Evolutionary conservation across 495 filamentous ascomycete species (phyloP).

Genomic region (Talaromyces thailandensis): DNA sequence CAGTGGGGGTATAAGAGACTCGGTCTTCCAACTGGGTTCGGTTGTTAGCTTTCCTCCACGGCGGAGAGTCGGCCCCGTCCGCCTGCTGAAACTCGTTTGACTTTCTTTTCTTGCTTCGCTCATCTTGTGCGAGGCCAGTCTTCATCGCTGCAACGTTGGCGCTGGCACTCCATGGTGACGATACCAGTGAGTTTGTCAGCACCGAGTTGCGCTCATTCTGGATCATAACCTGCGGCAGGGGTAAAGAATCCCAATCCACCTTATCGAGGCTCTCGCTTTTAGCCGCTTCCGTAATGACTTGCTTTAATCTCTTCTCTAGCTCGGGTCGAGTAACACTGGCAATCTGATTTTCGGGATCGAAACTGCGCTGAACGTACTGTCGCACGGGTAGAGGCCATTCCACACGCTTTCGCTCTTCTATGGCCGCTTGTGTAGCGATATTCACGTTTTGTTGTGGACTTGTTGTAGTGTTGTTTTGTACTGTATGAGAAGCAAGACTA

Average conservation of each 20-base stretch:
- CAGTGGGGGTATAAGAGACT: constrained; percentile 51
- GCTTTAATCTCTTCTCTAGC: constrained; percentile 76
- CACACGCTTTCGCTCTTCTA: constrained; percentile 33
- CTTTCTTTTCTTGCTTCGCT: constrained; percentile 64
- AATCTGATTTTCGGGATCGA: constrained; percentile 61
- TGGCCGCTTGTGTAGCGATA: constrained; percentile 9
- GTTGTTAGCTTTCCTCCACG: constrained; percentile 66
- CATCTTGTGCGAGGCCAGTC: constrained; percentile 10
- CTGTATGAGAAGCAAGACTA: constrained; percentile 25
- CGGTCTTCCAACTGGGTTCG: constrained; percentile 65
- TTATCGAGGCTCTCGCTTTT: constrained; percentile 56
- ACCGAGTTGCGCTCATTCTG: constrained; percentile 49
- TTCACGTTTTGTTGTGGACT: constrained; percentile 11
- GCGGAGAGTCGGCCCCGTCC: constrained; percentile 41
- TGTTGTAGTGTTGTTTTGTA: constrained; percentile 14
- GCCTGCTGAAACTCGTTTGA: constrained; percentile 51
- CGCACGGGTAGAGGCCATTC: constrained; percentile 72
- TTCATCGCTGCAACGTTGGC: constrained; percentile 21
- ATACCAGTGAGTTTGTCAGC: constrained; percentile 28
- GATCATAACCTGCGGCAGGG: constrained; percentile 83
- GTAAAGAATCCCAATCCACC: constrained; percentile 74
- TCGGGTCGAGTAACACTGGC: constrained; percentile 55
- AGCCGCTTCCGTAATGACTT: constrained; percentile 73
- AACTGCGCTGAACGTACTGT: constrained; percentile 74
- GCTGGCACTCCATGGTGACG: constrained; percentile 23